phyloP scores from a whole-genome alignment of 208 protist species.

The Leishmania mexicana region DNA sequence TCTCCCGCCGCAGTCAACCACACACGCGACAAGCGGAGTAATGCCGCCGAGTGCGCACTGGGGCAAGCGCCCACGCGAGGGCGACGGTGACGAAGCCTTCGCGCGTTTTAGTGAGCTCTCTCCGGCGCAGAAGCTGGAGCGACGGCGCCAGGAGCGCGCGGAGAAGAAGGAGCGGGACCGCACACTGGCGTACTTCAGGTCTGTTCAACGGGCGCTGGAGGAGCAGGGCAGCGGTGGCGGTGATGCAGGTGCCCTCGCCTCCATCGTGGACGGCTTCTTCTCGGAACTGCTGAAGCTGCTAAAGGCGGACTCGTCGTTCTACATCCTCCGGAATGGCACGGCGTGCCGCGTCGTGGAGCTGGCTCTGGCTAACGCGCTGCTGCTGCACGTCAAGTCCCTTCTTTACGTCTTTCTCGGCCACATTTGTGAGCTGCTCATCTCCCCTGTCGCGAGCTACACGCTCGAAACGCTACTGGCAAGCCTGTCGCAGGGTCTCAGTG shows the following conservation, averaged over 20 bases:
- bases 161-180: constrained; percentile 90
- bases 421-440: constrained; percentile 64
- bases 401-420: constrained; percentile 85
- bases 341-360: constrained; percentile 88
- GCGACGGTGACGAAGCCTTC: constrained; percentile 33
- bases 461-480: constrained; percentile 79
- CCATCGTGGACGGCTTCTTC: constrained; percentile 90
- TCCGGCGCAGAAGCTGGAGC: constrained; percentile 65
- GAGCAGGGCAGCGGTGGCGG: constrained; percentile 58
- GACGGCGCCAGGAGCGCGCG: constrained; percentile 70
- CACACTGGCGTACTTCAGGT: constrained; percentile 85
- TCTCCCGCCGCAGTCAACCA: not conserved
- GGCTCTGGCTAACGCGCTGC: constrained; percentile 65
- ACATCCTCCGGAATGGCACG: constrained; percentile 79
- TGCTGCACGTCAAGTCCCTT: constrained; percentile 87
- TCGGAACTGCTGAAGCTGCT: constrained; percentile 87
- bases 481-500: constrained; percentile 68
- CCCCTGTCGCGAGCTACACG: constrained; percentile 86
- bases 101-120: constrained; percentile 81
- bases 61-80: constrained; percentile 58
- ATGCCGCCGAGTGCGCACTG: constrained; percentile 37
- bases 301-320: constrained; percentile 62
- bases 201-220: constrained; percentile 71
- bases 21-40: not conserved
- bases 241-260: constrained; percentile 53